Percentiles rank a stretch among this genome's conserved stretches.
Evolutionary conservation across 169 alveolate genomes (phyloP).

Genomic region (Plasmodium falciparum): DNA sequence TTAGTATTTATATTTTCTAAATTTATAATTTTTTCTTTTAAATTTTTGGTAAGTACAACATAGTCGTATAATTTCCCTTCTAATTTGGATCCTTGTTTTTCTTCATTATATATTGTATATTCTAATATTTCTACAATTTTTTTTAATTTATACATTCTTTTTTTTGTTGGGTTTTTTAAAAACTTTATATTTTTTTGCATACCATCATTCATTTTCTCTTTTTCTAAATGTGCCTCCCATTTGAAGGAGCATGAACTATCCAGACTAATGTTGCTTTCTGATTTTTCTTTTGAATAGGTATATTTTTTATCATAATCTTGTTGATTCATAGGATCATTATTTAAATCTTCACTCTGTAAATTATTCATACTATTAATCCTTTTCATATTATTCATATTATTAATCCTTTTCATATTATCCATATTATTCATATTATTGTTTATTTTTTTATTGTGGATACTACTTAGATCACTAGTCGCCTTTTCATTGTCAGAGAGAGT

Average conservation of each 20-base stretch:
- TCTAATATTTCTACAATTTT: slow-evolving; percentile 71
- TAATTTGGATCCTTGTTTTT: slow-evolving; percentile 56
- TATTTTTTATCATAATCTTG: not conserved
- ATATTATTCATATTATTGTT: not conserved
- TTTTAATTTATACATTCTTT: slow-evolving; percentile 69
- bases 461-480: slow-evolving; percentile 35
- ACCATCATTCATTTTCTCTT: slow-evolving; percentile 4
- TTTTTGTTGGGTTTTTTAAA: slow-evolving; percentile 75
- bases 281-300: not conserved
- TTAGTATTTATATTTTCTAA: slow-evolving; percentile 27
- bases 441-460: not conserved
- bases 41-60: slow-evolving; percentile 23
- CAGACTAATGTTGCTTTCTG: slow-evolving; percentile 32
- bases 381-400: no score
- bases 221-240: slow-evolving; percentile 2
- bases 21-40: slow-evolving; percentile 35
- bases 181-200: slow-evolving; percentile 23
- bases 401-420: not conserved
- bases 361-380: no score
- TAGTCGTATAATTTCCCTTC: slow-evolving; percentile 56
- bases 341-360: not conserved
- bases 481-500: not conserved
- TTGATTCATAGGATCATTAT: not conserved
- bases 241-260: slow-evolving; percentile 64
- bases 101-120: slow-evolving; percentile 72